These are phyloP conservation scores for Phytopythium vexans DNA, from an alignment of 352 stramenopile genomes.

Conservation along the genomic window DNA sequence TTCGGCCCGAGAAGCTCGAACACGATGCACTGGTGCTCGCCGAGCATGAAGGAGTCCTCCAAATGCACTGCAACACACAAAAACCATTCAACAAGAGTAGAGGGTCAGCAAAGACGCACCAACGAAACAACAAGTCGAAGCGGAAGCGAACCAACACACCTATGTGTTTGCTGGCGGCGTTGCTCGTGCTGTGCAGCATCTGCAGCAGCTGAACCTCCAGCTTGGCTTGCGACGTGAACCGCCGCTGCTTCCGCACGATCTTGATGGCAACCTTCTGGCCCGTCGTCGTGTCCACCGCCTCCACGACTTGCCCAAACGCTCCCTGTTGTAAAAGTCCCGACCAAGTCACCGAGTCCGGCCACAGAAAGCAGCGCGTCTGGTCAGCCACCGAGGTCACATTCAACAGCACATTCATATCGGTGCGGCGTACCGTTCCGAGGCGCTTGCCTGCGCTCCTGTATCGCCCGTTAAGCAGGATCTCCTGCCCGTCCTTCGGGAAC, in stretches of 20 bases:
- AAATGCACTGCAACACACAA: slow-evolving; percentile 76
- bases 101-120: slow-evolving; percentile 2
- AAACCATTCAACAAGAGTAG: neutral
- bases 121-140: neutral
- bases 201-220: slow-evolving; percentile 97
- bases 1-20: slow-evolving; percentile 97
- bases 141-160: slow-evolving; percentile 46
- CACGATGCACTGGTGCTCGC: slow-evolving; percentile 97
- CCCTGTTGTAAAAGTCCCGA: slow-evolving; percentile 31
- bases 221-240: slow-evolving; percentile 96
- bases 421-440: slow-evolving; percentile 60
- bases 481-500: slow-evolving; percentile 46
- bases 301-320: slow-evolving; percentile 82
- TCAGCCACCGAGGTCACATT: slow-evolving; percentile 9
- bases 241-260: slow-evolving; percentile 99
- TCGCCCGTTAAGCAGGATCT: slow-evolving; percentile 72
- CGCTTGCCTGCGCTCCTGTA: slow-evolving; percentile 69
- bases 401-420: neutral
- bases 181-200: slow-evolving; percentile 77
- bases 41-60: slow-evolving; percentile 93
- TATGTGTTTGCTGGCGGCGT: slow-evolving; percentile 88
- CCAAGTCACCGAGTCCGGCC: no score
- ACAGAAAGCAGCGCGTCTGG: slow-evolving; percentile 1
- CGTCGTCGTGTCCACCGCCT: slow-evolving; percentile 72
- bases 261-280: slow-evolving; percentile 96